Conservation (phyloP, 2,329 filamentous ascomycete genomes). For the Chalaropsis thielavioides region DNA sequence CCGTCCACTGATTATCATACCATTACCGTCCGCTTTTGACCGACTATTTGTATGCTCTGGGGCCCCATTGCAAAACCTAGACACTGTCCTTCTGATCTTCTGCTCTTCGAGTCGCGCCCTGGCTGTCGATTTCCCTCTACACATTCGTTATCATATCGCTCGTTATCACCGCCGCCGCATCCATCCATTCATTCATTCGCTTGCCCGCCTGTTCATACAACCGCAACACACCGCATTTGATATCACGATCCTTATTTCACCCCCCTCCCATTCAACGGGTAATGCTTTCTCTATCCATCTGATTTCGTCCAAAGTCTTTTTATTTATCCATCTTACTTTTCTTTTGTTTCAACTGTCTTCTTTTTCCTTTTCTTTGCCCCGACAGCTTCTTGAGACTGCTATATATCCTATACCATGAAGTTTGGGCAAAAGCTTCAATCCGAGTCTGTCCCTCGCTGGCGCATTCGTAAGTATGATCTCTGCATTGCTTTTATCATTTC, state of each 20-base stretch:
- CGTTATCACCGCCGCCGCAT: neutral
- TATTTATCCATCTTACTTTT: neutral
- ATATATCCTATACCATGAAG: constrained; percentile 24
- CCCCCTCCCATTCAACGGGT: neutral
- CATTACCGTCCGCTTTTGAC: neutral
- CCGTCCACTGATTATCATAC: neutral
- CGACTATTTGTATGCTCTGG: neutral
- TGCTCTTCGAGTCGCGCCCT: neutral
- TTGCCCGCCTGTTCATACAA: neutral
- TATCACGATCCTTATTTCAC: neutral
- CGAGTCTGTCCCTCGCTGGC: constrained; percentile 18
- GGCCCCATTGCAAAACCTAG: neutral
- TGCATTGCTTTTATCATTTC: neutral
- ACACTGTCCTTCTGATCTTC: neutral
- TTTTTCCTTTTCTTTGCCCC: neutral
- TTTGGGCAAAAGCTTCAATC: constrained; percentile 24
- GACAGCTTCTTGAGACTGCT: neutral
- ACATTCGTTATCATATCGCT: neutral
- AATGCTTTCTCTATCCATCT: neutral
- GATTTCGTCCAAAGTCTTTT: neutral
- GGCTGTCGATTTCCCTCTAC: neutral
- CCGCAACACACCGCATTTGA: neutral
- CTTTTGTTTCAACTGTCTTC: neutral
- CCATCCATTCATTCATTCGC: neutral
- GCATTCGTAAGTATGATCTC: constrained; percentile 15